Evolutionary conservation across 2,329 filamentous ascomycete genomes (phyloP), one percentile per base, ranked within the genome.

Genomic region (Scolecobasidium constrictum): DNA sequence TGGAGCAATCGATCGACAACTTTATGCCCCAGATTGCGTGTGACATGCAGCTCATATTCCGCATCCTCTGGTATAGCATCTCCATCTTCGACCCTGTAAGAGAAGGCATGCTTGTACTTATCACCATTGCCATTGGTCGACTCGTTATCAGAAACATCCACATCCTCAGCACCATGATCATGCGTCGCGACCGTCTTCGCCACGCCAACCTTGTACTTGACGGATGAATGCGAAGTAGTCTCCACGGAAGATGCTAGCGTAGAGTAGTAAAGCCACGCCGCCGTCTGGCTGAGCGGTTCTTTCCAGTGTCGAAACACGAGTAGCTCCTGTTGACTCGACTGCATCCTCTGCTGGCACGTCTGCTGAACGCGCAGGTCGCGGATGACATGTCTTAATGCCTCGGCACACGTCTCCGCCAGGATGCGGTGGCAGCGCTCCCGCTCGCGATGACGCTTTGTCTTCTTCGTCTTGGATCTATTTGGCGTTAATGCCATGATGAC

Each of bases 151-250:
- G 38, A 33, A 31, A 26, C 23, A 28, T 5, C 26, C 5, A 16
- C 38, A 20, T 40, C 23, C 9, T 5, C n/a, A n/a, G n/a, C n/a
- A n/a, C n/a, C n/a, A n/a, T n/a, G 7, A 11, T 33, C 20, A 2
- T 40, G 38, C 17, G 38, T 40, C 7, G 21, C 22, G 7, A 40
- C 38, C 15, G 38, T 40, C 16, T 31, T 40, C 16, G 38, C 38
- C 15, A 17, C 13, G 7, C 38, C 38, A 16, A 26, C 4, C n/a
- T n/a, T 40, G 9, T 23, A 17, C 12, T 23, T n/a, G 7, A 16
- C 15, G n/a, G 15, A 33, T 16, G 4, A 2, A n/a, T 7, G 7
- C 13, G 11, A 26, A 13, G 9, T 17, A 4, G 5, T 5, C 18
- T 31, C 20, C 7, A 40, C 15, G 4, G 38, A 15, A 6, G 38